Evolutionary conservation across 192 early-diverging fungal species (phyloP).

Genomic region (Martensiomyces pterosporus): DNA sequence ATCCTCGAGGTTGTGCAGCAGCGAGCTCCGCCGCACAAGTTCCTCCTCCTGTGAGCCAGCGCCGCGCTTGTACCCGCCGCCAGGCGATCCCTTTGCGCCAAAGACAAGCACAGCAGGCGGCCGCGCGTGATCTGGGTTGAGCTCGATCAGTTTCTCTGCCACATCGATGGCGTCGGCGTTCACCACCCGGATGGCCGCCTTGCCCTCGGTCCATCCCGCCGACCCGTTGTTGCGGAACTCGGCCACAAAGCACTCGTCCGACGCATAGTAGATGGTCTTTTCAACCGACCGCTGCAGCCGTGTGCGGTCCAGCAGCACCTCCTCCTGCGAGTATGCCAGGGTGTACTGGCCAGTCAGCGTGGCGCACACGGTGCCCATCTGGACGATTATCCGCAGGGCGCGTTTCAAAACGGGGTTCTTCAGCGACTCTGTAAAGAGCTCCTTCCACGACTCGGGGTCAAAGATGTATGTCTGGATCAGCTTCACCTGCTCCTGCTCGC

Average conservation of each 20-base stretch:
- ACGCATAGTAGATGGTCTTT: constrained; percentile 37
- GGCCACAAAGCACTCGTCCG: constrained; percentile 42
- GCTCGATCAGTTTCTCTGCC: constrained; percentile 35
- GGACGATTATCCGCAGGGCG: constrained; percentile 43
- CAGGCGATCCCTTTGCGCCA: constrained; percentile 45
- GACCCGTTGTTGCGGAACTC: constrained; percentile 51
- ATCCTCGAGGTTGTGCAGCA: constrained; percentile 49
- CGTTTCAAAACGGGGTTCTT: constrained; percentile 48
- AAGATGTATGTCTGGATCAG: constrained; percentile 38
- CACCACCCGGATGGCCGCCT: constrained; percentile 40
- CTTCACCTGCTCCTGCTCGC: constrained; percentile 40
- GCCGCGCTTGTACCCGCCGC: constrained; percentile 49
- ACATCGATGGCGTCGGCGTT: constrained; percentile 38
- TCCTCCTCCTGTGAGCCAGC: constrained; percentile 49
- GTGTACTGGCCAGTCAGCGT: constrained; percentile 45
- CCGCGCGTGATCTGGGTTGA: constrained; percentile 37
- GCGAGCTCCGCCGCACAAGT: constrained; percentile 44
- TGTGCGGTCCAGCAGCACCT: constrained; percentile 35
- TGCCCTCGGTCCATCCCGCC: constrained; percentile 46
- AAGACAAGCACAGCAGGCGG: constrained; percentile 43
- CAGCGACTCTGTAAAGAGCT: constrained; percentile 31
- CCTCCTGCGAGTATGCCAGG: constrained; percentile 39
- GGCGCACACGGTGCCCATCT: constrained; percentile 46
- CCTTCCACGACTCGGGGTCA: constrained; percentile 38
- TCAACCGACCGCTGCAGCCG: constrained; percentile 35